phyloP scores from a whole-genome alignment of 148 eudicot species.

The Hydrangea macrophylla region DNA sequence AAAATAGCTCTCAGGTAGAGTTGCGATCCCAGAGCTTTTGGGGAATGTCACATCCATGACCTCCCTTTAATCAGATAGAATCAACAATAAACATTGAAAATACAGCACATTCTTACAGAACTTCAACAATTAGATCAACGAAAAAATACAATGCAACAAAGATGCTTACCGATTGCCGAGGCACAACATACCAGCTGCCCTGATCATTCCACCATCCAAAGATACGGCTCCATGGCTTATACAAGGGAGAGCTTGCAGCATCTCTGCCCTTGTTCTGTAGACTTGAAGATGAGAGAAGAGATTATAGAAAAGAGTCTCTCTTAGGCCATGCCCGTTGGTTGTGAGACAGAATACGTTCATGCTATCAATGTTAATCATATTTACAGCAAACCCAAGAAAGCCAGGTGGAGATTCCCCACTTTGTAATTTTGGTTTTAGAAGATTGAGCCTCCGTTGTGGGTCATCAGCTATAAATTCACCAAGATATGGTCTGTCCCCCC shows the following conservation, averaged over 20 bases:
- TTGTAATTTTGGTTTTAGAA: conserved; percentile 67
- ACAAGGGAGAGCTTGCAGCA: conserved; percentile 71
- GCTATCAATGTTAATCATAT: conserved; percentile 59
- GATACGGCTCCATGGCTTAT: conserved; percentile 77
- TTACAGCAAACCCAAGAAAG: conserved; percentile 89
- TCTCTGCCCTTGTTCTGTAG: conserved; percentile 68
- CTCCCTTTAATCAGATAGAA: conserved; percentile 44
- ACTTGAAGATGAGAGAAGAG: conserved; percentile 75
- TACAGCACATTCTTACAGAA: too few species aligned
- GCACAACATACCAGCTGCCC: conserved; percentile 45
- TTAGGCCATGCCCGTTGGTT: conserved; percentile 56
- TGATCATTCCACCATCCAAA: conserved; percentile 86
- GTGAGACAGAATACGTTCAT: conserved; percentile 44
- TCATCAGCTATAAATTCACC: conserved; percentile 71
- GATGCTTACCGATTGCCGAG: conserved; percentile 62
- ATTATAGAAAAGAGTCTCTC: conserved; percentile 82
- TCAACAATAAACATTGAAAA: background rate
- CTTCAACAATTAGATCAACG: background rate
- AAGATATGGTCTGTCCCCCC: conserved; percentile 54
- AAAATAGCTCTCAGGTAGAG: conserved; percentile 32
- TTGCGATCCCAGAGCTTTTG: conserved; percentile 27
- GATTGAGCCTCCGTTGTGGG: conserved; percentile 81
- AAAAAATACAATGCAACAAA: background rate
- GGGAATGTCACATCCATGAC: conserved; percentile 65
- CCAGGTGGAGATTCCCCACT: conserved; percentile 72